Percentiles rank a stretch among this genome's conserved stretches.
These are phyloP conservation scores for Lignosus rhinocerotis DNA, from an alignment of 1,284 basidiomycete genomes.

Conservation along the genomic window DNA sequence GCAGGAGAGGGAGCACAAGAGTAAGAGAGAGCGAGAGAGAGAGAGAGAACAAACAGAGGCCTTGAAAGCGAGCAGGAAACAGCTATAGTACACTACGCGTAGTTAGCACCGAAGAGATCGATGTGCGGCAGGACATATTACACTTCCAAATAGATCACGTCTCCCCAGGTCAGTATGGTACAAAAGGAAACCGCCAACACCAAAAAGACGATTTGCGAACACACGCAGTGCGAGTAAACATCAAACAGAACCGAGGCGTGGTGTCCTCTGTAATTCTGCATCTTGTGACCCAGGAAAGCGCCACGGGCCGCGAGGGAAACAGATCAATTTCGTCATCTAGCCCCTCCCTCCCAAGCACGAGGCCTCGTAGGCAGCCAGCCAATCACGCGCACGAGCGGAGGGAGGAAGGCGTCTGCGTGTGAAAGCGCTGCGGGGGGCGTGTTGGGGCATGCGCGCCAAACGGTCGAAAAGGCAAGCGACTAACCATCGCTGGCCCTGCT, in stretches of 20 bases:
- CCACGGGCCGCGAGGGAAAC: too few relatives aligned
- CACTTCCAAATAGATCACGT: neutral
- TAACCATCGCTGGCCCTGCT: conserved; percentile 1
- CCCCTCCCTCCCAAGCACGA: too few relatives aligned
- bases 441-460: conserved; percentile 1
- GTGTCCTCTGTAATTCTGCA: too few relatives aligned
- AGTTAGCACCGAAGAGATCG: neutral
- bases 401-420: neutral
- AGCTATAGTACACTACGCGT: conserved; percentile 1
- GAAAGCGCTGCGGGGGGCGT: neutral
- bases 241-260: neutral
- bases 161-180: neutral
- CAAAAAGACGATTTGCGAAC: too few relatives aligned
- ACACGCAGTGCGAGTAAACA: neutral
- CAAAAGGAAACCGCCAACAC: neutral
- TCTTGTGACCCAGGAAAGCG: neutral
- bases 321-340: too few relatives aligned
- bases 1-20: neutral
- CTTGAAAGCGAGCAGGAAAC: neutral
- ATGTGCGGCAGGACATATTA: neutral
- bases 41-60: too few relatives aligned
- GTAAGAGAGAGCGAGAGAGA: neutral
- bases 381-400: neutral
- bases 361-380: neutral
- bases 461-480: conserved; percentile 1